Percentiles rank a stretch among this genome's conserved stretches.
Evolutionary conservation across 352 stramenopile species (phyloP).

Genomic region (Pythium apleroticum): DNA sequence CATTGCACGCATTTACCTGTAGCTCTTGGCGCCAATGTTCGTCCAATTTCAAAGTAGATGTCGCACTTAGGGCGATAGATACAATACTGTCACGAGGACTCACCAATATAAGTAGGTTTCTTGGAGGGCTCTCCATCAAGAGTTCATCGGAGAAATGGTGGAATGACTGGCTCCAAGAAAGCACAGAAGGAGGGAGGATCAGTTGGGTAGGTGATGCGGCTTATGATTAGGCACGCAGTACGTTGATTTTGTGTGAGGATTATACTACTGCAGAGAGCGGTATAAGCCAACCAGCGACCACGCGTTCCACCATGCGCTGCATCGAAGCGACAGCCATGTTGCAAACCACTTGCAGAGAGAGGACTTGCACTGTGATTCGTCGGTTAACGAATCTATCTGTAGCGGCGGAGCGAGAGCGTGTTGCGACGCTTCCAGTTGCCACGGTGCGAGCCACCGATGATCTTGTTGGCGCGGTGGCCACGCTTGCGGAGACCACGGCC

Average conservation of each 20-base stretch:
- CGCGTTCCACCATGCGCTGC: constrained; percentile 8
- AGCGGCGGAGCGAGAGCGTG: constrained; percentile 97
- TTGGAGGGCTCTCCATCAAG: too few relatives aligned
- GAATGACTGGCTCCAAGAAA: too few relatives aligned
- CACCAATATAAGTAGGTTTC: constrained; percentile 11
- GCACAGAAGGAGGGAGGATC: too few relatives aligned
- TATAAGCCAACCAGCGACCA: neutral
- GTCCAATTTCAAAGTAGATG: constrained; percentile 7
- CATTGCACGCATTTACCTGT: neutral
- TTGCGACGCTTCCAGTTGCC: constrained; percentile 99
- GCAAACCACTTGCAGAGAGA: constrained; percentile 16
- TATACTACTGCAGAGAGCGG: constrained; percentile 9
- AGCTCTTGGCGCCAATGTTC: constrained; percentile 1
- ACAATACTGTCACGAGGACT: neutral
- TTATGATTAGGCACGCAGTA: constrained; percentile 15
- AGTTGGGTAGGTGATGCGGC: constrained; percentile 16
- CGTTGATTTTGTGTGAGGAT: neutral
- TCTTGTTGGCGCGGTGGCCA: constrained; percentile 99
- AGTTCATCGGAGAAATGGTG: too few relatives aligned
- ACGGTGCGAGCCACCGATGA: constrained; percentile 96
- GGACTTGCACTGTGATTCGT: constrained; percentile 3
- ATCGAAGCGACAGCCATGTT: constrained; percentile 26
- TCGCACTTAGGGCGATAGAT: constrained; percentile 7
- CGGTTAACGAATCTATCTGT: constrained; percentile 84
- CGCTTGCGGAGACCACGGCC: constrained; percentile 97